A percentile compares a stretch with the other conserved stretches of the same genome.
Evolutionary conservation across 31 red algal genomes (phyloP).

Genomic region (Asparagopsis taxiformis): DNA sequence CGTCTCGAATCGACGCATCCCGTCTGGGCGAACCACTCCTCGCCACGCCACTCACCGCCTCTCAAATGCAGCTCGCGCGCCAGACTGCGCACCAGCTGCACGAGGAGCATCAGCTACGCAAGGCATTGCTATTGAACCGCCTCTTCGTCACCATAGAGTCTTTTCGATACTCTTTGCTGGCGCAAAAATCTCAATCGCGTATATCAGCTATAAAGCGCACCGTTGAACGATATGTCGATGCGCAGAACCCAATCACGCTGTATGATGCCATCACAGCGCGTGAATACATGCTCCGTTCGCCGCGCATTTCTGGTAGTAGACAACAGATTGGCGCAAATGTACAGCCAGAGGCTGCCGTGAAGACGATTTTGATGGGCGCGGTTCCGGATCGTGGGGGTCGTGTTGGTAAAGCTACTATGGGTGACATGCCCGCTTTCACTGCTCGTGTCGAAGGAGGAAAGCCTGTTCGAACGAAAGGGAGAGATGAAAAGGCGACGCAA

Average conservation of each 20-base stretch:
- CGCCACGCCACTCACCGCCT: not conserved
- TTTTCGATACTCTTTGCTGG: slow-evolving; percentile 2
- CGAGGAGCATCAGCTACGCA: slow-evolving; percentile 11
- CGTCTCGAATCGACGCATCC: too few relatives aligned
- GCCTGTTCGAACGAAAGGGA: too few relatives aligned
- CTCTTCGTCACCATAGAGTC: slow-evolving; percentile 9
- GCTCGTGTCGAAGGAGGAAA: not conserved
- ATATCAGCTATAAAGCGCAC: not conserved
- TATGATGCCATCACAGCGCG: not conserved
- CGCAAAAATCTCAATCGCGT: not conserved
- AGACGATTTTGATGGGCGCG: slow-evolving; percentile 25
- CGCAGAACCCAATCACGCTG: not conserved
- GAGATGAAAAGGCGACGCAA: not conserved
- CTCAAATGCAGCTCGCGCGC: not conserved
- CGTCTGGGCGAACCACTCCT: too few relatives aligned
- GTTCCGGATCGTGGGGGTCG: slow-evolving; percentile 44
- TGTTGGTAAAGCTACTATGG: not conserved
- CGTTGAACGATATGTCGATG: not conserved
- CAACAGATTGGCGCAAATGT: not conserved
- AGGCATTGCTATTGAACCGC: slow-evolving; percentile 19
- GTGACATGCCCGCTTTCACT: slow-evolving; percentile 28
- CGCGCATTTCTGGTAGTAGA: slow-evolving; percentile 2
- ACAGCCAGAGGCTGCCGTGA: not conserved
- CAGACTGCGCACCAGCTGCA: slow-evolving; percentile 1
- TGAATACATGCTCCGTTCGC: not conserved